Evolutionary conservation across 208 protist species (phyloP).

Genomic region (Trypanosoma cruzi): DNA sequence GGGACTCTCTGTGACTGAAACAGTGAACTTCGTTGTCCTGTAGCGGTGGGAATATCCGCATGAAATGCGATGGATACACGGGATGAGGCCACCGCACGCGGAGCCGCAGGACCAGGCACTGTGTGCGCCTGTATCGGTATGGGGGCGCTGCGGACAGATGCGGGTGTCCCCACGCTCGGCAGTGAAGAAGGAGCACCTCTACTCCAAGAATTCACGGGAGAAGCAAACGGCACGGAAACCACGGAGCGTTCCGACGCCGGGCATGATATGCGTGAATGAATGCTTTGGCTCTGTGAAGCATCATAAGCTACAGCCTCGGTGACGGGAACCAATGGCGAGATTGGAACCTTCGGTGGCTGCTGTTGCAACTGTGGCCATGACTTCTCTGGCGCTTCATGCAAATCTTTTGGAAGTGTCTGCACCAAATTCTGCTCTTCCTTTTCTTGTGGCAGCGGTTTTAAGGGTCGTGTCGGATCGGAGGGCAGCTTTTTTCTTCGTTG

Average conservation of each 20-base stretch:
- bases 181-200: background rate
- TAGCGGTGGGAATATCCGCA: background rate
- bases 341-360: background rate
- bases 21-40: background rate
- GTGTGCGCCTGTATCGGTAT: constrained; percentile 1
- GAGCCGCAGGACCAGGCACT: background rate
- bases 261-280: no score
- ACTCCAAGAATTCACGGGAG: background rate
- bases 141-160: background rate
- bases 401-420: background rate
- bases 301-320: background rate
- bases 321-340: background rate
- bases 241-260: background rate
- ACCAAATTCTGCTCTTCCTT: background rate
- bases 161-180: background rate
- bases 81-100: background rate
- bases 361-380: constrained; percentile 1
- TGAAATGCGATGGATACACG: background rate
- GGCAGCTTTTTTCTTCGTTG: background rate
- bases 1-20: background rate
- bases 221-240: background rate
- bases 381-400: background rate
- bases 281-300: background rate
- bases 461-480: background rate
- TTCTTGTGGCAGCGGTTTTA: background rate